Evolutionary conservation across 257 asterid species (phyloP).

Genomic region (Cinchona pubescens): DNA sequence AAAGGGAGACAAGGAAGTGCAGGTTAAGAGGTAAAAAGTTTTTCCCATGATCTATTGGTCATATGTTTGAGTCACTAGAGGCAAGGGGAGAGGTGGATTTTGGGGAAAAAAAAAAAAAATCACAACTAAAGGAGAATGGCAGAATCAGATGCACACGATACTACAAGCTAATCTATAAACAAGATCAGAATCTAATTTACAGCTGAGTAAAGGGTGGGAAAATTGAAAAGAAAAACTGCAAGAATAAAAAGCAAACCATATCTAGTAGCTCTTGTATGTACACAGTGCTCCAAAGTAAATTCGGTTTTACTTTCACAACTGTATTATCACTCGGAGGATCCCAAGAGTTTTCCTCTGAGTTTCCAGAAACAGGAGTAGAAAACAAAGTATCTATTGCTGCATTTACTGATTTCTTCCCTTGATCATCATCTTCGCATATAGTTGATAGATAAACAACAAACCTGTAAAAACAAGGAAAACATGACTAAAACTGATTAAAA

Average conservation of each 20-base stretch:
- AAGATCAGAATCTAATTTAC: background rate
- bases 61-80: too few species aligned
- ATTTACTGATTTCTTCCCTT: conserved; percentile 63
- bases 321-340: conserved; percentile 35
- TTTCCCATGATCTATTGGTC: too few species aligned
- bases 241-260: conserved; percentile 41
- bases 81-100: too few species aligned
- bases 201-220: too few species aligned
- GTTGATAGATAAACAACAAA: conserved; percentile 74
- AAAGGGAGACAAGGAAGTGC: background rate
- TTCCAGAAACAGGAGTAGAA: conserved; percentile 37
- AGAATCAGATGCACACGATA: background rate
- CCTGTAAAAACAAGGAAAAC: conserved; percentile 43
- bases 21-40: too few species aligned
- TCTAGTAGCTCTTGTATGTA: conserved; percentile 63
- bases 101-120: too few species aligned
- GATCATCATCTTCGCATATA: conserved; percentile 49
- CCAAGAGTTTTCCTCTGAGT: conserved; percentile 25
- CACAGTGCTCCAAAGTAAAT: conserved; percentile 69
- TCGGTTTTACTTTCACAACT: conserved; percentile 43
- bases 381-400: conserved; percentile 64
- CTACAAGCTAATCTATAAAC: background rate
- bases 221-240: background rate
- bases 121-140: too few species aligned
- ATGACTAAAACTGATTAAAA: background rate